phyloP scores from a whole-genome alignment of 2,329 filamentous ascomycete species.

The Talaromyces sp. region DNA sequence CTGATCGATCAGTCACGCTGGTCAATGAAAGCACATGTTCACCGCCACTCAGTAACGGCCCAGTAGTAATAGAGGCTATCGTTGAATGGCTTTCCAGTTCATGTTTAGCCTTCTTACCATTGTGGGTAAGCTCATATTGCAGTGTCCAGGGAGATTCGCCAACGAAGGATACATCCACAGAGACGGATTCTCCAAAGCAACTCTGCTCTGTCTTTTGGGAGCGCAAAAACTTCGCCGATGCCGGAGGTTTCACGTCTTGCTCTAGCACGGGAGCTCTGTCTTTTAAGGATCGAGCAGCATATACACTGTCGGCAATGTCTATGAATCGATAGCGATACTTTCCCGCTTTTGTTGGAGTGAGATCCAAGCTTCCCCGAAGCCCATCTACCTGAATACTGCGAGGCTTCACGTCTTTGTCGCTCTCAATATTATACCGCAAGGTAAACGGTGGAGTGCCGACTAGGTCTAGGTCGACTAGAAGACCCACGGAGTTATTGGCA shows the following conservation, averaged over 20 bases:
- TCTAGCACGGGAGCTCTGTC: constrained; percentile 63
- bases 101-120: constrained; percentile 73
- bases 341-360: constrained; percentile 75
- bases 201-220: constrained; percentile 54
- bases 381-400: constrained; percentile 58
- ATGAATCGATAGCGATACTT: constrained; percentile 82
- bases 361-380: constrained; percentile 75
- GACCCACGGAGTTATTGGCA: constrained; percentile 85
- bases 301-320: constrained; percentile 76
- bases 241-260: constrained; percentile 89
- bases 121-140: constrained; percentile 89
- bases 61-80: constrained; percentile 68
- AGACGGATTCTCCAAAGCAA: constrained; percentile 77
- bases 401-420: constrained; percentile 51
- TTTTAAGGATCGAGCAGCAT: constrained; percentile 60
- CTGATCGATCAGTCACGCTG: constrained; percentile 78
- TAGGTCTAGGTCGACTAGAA: constrained; percentile 82
- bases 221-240: constrained; percentile 66
- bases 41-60: constrained; percentile 70
- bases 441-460: constrained; percentile 88
- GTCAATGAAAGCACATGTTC: constrained; percentile 85
- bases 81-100: constrained; percentile 59
- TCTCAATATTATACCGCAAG: constrained; percentile 70
- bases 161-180: constrained; percentile 66
- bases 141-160: constrained; percentile 85